These are phyloP conservation scores for Penicillium freii DNA, from an alignment of 2,329 filamentous ascomycete species.

Conservation along the genomic window DNA sequence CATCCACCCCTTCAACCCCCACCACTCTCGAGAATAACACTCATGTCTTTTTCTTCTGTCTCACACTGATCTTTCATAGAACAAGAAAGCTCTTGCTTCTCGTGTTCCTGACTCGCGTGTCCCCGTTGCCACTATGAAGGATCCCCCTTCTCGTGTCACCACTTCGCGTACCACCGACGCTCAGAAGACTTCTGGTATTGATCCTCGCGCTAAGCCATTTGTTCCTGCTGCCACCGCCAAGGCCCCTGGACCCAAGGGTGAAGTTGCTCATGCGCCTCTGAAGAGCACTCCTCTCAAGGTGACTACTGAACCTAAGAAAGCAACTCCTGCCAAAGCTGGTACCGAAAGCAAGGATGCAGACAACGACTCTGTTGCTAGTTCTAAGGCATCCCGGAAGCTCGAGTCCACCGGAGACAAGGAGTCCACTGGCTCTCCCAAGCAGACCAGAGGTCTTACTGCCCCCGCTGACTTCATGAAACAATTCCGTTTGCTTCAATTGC, in stretches of 20 bases:
- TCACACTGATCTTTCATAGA: background rate
- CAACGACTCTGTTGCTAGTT: background rate
- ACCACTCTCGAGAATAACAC: background rate
- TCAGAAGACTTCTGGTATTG: background rate
- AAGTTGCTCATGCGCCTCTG: background rate
- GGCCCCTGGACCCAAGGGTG: background rate
- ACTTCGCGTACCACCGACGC: background rate
- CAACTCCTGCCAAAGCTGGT: background rate
- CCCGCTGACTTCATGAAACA: slow-evolving; percentile 6
- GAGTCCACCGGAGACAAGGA: background rate
- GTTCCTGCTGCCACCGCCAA: background rate
- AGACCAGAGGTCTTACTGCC: background rate
- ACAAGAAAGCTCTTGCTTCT: background rate
- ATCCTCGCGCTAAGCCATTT: background rate
- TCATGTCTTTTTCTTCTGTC: background rate
- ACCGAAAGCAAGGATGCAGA: background rate
- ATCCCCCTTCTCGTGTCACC: background rate
- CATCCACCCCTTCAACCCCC: background rate
- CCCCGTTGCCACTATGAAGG: background rate
- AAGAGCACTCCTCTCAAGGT: background rate
- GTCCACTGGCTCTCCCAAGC: background rate
- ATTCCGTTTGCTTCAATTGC: background rate
- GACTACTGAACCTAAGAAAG: background rate
- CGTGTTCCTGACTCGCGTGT: background rate
- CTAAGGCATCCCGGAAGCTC: background rate